Base-by-base conservation (phyloP, 257 asterid genomes). In the Rauvolfia tetraphylla region DNA sequence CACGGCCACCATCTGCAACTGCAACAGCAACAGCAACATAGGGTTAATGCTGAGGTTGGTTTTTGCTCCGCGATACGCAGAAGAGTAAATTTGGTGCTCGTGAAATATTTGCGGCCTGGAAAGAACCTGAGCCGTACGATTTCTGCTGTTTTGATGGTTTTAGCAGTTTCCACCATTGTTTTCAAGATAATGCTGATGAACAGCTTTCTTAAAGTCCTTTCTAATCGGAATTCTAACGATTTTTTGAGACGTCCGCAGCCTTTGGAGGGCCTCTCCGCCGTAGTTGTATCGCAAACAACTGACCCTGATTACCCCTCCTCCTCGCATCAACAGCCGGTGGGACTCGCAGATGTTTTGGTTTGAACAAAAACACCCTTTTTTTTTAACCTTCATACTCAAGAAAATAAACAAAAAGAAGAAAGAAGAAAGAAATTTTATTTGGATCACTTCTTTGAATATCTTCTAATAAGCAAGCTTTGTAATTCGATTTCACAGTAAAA, bases 181-280 rank as follows among this genome's bases (percentile, higher is more conserved):
- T 72, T 81, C 51, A 86, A 83, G 85, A 76, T 80, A 41, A 58
- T 63, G 49, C 75, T 86, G 20, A 72, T 84, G 83, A 76, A 38
- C 18, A 75, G 72, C 59, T 81, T 79, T 68, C 79, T 75, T 79
- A 68, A 38, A 41, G 75, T 42, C 56, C 46, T 72, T 69, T 72
- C 72, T 36, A 22, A 51, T 44, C 42, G 20, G 68, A 72, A 72
- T 44, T 38, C 81, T 65, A 34, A 54, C 34, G 80, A 80, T 80
- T 71, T 83, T 65, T 46, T 81, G 59, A 74, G 68, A 48, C 85
- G 59, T 38, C 79, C 8, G 46, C 68, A 23, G 48, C 70, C 48
- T 12, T 27, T 34, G 73, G 39, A 34, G n/a, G 71, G 1, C 0
- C 27, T 54, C 27, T 54, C 61, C 13, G 54, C 58, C 3, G 53